phyloP scores from a whole-genome alignment of 2,329 filamentous ascomycete species.

The Pseudocercospora crystallina region DNA sequence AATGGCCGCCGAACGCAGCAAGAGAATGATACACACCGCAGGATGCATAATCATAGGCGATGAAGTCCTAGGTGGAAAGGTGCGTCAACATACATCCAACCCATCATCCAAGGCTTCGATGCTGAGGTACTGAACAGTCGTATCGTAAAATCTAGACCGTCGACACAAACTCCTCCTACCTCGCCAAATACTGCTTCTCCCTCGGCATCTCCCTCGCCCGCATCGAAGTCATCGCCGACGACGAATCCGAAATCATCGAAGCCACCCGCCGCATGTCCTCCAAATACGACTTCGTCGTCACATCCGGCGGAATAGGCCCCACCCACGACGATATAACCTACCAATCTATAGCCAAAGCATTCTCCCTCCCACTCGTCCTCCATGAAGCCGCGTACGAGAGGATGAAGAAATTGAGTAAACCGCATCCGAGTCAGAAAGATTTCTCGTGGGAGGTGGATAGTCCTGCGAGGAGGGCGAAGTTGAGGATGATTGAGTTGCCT shows the following conservation, averaged over 20 bases:
- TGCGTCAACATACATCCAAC: conserved; percentile 38
- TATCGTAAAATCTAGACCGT: conserved; percentile 55
- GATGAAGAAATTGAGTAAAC: conserved; percentile 80
- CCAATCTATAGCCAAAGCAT: conserved; percentile 87
- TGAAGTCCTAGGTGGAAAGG: conserved; percentile 93
- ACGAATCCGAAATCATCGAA: conserved; percentile 86
- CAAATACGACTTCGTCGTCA: conserved; percentile 91
- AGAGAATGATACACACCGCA: conserved; percentile 78
- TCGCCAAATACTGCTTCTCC: conserved; percentile 66
- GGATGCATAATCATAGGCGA: conserved; percentile 96
- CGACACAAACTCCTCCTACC: conserved; percentile 65
- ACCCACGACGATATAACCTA: conserved; percentile 99
- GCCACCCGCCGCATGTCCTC: conserved; percentile 82
- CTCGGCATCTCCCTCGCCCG: conserved; percentile 72
- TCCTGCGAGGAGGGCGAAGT: conserved; percentile 73
- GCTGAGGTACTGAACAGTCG: conserved; percentile 1
- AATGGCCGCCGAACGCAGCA: conserved; percentile 57
- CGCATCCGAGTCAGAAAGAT: conserved; percentile 64
- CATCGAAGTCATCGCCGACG: conserved; percentile 90
- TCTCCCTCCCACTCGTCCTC: conserved; percentile 71
- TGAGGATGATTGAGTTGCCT: conserved; percentile 88
- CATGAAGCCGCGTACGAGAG: conserved; percentile 74
- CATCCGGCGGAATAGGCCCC: conserved; percentile 91
- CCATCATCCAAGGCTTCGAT: background rate
- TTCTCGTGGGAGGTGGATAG: conserved; percentile 86